These are phyloP conservation scores for Cotoneaster glaucophyllus DNA, from an alignment of 306 rosid species.

Conservation along the genomic window DNA sequence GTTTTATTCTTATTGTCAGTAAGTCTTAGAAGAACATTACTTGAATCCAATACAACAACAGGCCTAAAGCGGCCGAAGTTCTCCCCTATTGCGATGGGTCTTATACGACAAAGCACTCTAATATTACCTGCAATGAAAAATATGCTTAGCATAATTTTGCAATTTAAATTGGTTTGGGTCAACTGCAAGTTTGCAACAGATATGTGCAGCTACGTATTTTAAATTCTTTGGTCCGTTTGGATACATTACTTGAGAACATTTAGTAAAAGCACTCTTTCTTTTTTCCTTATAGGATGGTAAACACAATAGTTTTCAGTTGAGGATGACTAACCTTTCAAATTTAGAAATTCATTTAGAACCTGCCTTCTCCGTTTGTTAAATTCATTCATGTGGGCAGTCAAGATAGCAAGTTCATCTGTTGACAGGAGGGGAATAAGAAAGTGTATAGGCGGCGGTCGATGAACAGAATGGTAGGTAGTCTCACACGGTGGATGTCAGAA, in stretches of 20 bases:
- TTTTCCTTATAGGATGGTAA: too few species aligned
- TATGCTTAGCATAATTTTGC: neutral
- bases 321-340: slow-evolving; percentile 33
- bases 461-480: neutral
- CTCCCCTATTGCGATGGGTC: slow-evolving; percentile 23
- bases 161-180: neutral
- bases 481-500: neutral
- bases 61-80: slow-evolving; percentile 15
- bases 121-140: slow-evolving; percentile 27
- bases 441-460: neutral
- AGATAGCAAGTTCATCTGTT: slow-evolving; percentile 28
- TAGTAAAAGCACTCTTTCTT: too few species aligned
- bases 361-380: slow-evolving; percentile 27
- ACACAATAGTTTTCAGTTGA: neutral
- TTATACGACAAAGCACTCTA: slow-evolving; percentile 34
- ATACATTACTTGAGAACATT: too few species aligned
- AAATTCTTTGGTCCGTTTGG: too few species aligned
- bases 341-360: slow-evolving; percentile 28
- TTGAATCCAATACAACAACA: slow-evolving; percentile 22
- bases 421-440: neutral
- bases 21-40: slow-evolving; percentile 23
- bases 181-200: too few species aligned
- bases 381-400: slow-evolving; percentile 21
- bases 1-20: slow-evolving; percentile 25
- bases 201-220: too few species aligned